Evolutionary conservation across 768 basidiomycete species (phyloP), one percentile per base, ranked within the genome.

Genomic region (Rhodotorula graminis): DNA sequence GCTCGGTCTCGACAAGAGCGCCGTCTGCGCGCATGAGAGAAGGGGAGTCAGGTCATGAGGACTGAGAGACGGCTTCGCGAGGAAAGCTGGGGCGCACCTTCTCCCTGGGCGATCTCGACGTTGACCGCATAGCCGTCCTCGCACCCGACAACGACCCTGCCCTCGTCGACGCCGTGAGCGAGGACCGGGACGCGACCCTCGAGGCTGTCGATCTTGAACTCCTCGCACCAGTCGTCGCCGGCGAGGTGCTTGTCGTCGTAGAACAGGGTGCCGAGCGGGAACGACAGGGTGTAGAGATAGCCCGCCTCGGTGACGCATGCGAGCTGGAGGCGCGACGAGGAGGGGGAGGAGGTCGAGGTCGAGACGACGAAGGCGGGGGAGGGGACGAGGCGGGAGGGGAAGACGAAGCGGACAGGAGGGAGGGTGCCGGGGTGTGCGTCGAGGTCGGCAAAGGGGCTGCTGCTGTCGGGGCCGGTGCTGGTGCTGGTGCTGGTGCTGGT

Each of bases 201-300:
- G 50, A 78, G 65, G 33, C 55, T 82, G 76, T 75, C 85, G 47
- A 83, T 79, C 63, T 83, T 79, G 72, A 82, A 85, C 81, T 86
- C 85, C 74, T 92, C 85, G 73, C 85, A 81, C 81, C 91, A 87
- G 80, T 92, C 90, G 27, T 25, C 60, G 67, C 85, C 84, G 15
- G 37, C 70, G 25, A 67, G 23, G 21, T 19, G 19, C 7, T 59
- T 33, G 7, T 31, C 42, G 47, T 21, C 58, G 68, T 76, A 78
- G 56, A 79, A 75, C 53, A 74, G 69, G 21, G 82, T 82, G 65
- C 84, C 83, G 27, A 88, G 76, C 14, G 91, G 88, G 61, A 94
- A 82, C 3, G 88, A 84, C 40, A 93, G 74, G 56, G 89, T 87
- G 80, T 88, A 90, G 25, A 94, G 83, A 16, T 90, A 90, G 5